A percentile compares a stretch with the other conserved stretches of the same genome.
Evolutionary conservation across 2,329 filamentous ascomycete genomes (phyloP).

Genomic region (Sarocladiaceae sp.): DNA sequence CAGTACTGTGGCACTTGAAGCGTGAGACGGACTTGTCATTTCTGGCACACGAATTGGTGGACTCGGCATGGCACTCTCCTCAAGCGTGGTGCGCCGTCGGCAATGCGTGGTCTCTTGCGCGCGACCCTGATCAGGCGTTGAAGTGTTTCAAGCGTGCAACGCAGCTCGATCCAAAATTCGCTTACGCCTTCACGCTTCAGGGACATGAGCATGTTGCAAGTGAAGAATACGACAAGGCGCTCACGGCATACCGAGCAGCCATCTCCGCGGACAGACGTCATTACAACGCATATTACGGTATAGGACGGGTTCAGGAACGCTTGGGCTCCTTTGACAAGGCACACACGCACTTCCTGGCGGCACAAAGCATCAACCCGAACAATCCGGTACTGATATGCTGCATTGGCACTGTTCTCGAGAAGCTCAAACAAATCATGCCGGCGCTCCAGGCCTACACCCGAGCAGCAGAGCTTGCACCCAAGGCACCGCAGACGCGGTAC

Average conservation of each 20-base stretch:
- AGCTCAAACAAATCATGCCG: slow-evolving; percentile 72
- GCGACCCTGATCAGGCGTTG: slow-evolving; percentile 90
- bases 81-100: slow-evolving; percentile 95
- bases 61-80: slow-evolving; percentile 80
- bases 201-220: slow-evolving; percentile 94
- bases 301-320: slow-evolving; percentile 77
- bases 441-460: slow-evolving; percentile 77
- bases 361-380: slow-evolving; percentile 83
- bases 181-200: slow-evolving; percentile 92
- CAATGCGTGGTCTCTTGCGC: slow-evolving; percentile 87
- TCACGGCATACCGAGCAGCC: slow-evolving; percentile 78
- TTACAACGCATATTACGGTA: slow-evolving; percentile 98
- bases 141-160: slow-evolving; percentile 93
- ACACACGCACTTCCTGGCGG: slow-evolving; percentile 83
- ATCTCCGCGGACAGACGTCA: slow-evolving; percentile 82
- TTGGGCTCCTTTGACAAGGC: slow-evolving; percentile 88
- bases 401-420: slow-evolving; percentile 84
- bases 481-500: slow-evolving; percentile 78
- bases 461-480: slow-evolving; percentile 75
- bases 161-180: slow-evolving; percentile 82
- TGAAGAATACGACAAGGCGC: slow-evolving; percentile 94
- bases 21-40: slow-evolving; percentile 87
- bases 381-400: slow-evolving; percentile 90
- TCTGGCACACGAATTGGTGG: slow-evolving; percentile 82
- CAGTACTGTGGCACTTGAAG: slow-evolving; percentile 97